Conservation (phyloP, 2,329 filamentous ascomycete species). For the Alternaria postmessia region DNA sequence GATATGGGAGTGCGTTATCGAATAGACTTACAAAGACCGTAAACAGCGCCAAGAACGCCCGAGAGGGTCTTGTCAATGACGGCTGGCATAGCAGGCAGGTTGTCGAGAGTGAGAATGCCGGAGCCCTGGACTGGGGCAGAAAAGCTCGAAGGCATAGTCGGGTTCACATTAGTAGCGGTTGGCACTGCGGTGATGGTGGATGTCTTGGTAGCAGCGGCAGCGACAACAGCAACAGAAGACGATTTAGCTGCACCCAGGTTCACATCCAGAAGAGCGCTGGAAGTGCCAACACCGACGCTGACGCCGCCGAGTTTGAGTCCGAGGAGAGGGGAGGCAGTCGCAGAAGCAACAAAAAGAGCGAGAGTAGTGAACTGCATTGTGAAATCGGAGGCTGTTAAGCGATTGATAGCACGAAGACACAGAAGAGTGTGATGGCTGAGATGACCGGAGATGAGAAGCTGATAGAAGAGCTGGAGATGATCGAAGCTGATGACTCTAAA, state of each 20-base stretch:
- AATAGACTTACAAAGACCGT: slow-evolving; percentile 5
- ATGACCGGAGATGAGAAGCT: not conserved
- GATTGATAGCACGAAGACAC: slow-evolving; percentile 3
- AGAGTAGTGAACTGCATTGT: slow-evolving; percentile 11
- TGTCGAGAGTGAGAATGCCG: slow-evolving; percentile 6
- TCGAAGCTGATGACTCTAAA: not conserved
- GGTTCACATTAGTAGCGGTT: not conserved
- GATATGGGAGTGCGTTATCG: not conserved
- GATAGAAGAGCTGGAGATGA: slow-evolving; percentile 2
- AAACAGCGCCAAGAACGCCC: not conserved
- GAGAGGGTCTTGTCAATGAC: slow-evolving; percentile 10
- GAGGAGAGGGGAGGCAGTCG: slow-evolving; percentile 8
- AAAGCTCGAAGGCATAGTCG: slow-evolving; percentile 8
- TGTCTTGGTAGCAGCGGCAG: not conserved
- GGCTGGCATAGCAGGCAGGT: slow-evolving; percentile 13
- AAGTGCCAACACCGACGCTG: slow-evolving; percentile 3
- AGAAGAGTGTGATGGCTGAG: not conserved
- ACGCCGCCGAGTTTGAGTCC: slow-evolving; percentile 1
- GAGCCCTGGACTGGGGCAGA: slow-evolving; percentile 9
- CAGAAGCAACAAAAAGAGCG: slow-evolving; percentile 2
- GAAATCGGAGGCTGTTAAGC: not conserved
- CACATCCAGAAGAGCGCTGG: slow-evolving; percentile 2
- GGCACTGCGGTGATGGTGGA: not conserved
- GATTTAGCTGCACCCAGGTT: not conserved
- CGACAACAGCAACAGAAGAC: not conserved